Conservation (phyloP, 2,329 filamentous ascomycete genomes). For the Talaromyces sp. region DNA sequence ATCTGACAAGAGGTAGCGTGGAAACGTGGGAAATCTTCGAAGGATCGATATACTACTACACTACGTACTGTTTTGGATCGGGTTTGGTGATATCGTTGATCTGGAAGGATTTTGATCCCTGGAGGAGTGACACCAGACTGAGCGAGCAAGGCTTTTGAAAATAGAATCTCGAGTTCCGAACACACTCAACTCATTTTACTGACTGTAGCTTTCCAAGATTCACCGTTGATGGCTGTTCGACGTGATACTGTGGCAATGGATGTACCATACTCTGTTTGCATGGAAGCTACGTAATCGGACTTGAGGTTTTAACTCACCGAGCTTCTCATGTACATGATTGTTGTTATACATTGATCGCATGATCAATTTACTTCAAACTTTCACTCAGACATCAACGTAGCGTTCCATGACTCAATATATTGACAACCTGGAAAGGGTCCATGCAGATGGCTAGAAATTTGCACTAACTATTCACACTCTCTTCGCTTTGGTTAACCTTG, state of each 20-base stretch:
- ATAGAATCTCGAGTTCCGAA: background rate
- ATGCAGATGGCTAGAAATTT: too few relatives aligned
- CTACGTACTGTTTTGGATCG: background rate
- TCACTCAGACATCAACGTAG: background rate
- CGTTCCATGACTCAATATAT: background rate
- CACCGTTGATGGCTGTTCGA: background rate
- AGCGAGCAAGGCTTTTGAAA: background rate
- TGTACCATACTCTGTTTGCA: background rate
- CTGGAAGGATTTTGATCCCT: background rate
- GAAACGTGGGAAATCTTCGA: background rate
- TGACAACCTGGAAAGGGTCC: background rate
- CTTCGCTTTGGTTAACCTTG: background rate
- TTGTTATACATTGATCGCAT: background rate
- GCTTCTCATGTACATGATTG: background rate
- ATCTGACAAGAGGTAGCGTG: background rate
- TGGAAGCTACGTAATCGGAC: background rate
- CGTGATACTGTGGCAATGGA: background rate
- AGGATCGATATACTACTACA: constrained; percentile 18
- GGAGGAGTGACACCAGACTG: background rate
- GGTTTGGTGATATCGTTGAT: background rate
- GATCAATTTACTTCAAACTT: background rate
- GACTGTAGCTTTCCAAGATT: background rate
- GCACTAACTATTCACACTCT: background rate
- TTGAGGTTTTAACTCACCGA: background rate
- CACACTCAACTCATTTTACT: background rate